phyloP scores from a whole-genome alignment of 805 yeast species.

The Schwanniomyces polymorphus region DNA sequence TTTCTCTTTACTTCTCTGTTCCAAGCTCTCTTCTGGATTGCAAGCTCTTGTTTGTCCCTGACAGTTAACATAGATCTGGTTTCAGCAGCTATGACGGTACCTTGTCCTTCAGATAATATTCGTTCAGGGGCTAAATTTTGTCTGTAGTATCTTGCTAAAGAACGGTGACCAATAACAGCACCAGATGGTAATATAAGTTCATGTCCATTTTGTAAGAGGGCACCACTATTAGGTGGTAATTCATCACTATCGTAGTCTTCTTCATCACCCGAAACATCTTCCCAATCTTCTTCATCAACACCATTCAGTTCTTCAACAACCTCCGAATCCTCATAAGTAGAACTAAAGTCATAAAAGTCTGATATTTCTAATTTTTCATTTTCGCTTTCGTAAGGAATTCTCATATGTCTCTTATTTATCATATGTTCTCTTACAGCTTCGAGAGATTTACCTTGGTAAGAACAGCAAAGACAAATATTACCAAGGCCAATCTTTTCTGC shows the following conservation, averaged over 20 bases:
- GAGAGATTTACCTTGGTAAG: conserved; percentile 77
- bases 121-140: conserved; percentile 46
- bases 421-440: conserved; percentile 91
- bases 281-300: conserved; percentile 36
- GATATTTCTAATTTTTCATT: conserved; percentile 76
- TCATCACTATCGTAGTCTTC: conserved; percentile 27
- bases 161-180: conserved; percentile 43
- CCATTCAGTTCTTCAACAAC: conserved; percentile 6
- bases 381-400: conserved; percentile 81
- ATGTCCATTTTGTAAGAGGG: conserved; percentile 32
- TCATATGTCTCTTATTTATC: conserved; percentile 81
- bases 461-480: conserved; percentile 78
- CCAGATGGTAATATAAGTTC: conserved; percentile 46
- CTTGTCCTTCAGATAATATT: conserved; percentile 47
- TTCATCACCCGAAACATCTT: conserved; percentile 35
- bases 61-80: conserved; percentile 48
- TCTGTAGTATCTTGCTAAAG: conserved; percentile 42
- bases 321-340: conserved; percentile 48
- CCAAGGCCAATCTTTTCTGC: conserved; percentile 84
- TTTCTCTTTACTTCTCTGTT: conserved; percentile 50
- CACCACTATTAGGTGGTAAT: conserved; percentile 21
- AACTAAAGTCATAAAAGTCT: conserved; percentile 80
- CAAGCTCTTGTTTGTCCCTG: conserved; percentile 39
- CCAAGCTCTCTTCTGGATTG: conserved; percentile 59
- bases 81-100: conserved; percentile 49